Percentiles rank a stretch among this genome's conserved stretches.
These are phyloP conservation scores for Poa annua DNA, from an alignment of 176 grass and related monocot species.

Conservation along the genomic window DNA sequence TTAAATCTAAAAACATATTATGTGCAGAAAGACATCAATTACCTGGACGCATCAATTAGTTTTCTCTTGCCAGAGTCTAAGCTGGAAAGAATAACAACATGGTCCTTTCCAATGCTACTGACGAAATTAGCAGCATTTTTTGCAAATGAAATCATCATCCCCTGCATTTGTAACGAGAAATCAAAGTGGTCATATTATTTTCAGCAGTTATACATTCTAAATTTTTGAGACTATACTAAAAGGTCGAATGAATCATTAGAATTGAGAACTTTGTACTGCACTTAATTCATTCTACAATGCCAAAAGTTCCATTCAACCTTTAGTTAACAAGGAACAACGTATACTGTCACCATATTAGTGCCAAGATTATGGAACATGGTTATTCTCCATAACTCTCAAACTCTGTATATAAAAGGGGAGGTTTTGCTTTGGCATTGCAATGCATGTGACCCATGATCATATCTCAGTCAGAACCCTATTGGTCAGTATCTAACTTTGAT, in stretches of 20 bases:
- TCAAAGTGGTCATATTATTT: constrained; percentile 20
- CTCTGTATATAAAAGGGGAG: neutral
- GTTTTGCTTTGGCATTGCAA: neutral
- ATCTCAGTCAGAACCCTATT: neutral
- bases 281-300: constrained; percentile 7
- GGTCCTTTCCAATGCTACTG: constrained; percentile 66
- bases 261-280: neutral
- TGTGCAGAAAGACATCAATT: constrained; percentile 27
- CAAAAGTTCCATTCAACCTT: constrained; percentile 4
- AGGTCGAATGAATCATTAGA: constrained; percentile 11
- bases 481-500: neutral
- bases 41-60: constrained; percentile 89
- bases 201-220: neutral
- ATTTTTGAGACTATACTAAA: constrained; percentile 4
- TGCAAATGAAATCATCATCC: constrained; percentile 92
- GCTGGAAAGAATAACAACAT: constrained; percentile 91
- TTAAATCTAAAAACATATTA: constrained; percentile 2
- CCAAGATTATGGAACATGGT: neutral
- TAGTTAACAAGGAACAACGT: neutral
- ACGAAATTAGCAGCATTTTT: constrained; percentile 73
- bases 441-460: neutral
- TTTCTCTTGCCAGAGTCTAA: constrained; percentile 88
- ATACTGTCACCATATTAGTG: neutral
- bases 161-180: constrained; percentile 47
- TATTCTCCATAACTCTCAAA: neutral